These are phyloP conservation scores for Aspergillus ochraceus DNA, from an alignment of 2,329 filamentous ascomycete genomes.

Conservation along the genomic window DNA sequence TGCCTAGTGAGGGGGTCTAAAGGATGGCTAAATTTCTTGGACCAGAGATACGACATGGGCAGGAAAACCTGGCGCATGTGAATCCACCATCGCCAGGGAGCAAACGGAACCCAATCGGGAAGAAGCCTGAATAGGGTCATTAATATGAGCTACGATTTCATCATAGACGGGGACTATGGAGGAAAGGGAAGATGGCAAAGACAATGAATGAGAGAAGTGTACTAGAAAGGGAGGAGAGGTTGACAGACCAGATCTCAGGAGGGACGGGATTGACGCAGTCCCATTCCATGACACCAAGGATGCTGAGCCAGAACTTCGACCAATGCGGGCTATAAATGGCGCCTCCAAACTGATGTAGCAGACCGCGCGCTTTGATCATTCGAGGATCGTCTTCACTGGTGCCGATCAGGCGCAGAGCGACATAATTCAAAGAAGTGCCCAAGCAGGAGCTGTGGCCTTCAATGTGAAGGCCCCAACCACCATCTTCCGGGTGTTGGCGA, in stretches of 20 bases:
- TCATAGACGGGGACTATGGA: too few species aligned
- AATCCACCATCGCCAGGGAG: slow-evolving; percentile 96
- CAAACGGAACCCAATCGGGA: slow-evolving; percentile 85
- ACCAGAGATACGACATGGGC: slow-evolving; percentile 88
- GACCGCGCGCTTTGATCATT: slow-evolving; percentile 80
- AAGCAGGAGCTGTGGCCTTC: slow-evolving; percentile 92
- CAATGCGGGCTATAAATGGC: slow-evolving; percentile 85
- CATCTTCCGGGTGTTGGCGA: slow-evolving; percentile 79
- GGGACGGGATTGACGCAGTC: slow-evolving; percentile 93
- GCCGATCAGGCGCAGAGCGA: slow-evolving; percentile 74
- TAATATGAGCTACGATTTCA: slow-evolving; percentile 4
- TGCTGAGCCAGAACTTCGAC: slow-evolving; percentile 93
- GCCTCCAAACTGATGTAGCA: slow-evolving; percentile 81
- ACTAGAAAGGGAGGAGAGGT: not conserved
- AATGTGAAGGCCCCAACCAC: slow-evolving; percentile 96
- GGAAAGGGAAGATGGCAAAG: too few species aligned
- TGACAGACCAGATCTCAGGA: slow-evolving; percentile 76
- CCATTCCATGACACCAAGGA: slow-evolving; percentile 82
- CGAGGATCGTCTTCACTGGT: slow-evolving; percentile 78
- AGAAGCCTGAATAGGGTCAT: slow-evolving; percentile 55
- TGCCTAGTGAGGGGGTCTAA: slow-evolving; percentile 71
- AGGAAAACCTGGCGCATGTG: slow-evolving; percentile 97
- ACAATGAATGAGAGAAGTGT: too few species aligned
- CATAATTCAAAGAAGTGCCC: slow-evolving; percentile 87
- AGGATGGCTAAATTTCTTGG: slow-evolving; percentile 75